These are phyloP conservation scores for Phylloporus sp. DNA, from an alignment of 768 basidiomycete genomes.

Conservation along the genomic window DNA sequence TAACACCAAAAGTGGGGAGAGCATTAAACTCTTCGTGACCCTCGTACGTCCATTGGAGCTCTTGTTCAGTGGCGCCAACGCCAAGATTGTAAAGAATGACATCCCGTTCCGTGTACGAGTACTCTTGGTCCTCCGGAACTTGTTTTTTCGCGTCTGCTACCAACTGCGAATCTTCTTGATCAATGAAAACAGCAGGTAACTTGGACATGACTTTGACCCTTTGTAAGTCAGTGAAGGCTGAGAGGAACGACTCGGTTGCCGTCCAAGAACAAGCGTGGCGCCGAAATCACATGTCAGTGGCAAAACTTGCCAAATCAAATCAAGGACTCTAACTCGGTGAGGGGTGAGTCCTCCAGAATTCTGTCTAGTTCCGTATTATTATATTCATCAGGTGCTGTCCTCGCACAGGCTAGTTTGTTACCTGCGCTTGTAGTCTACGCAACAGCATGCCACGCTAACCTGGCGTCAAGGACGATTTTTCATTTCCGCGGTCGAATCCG, in stretches of 20 bases:
- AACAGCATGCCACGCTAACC: too few relatives aligned
- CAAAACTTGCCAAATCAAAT: too few relatives aligned
- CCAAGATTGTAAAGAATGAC: slow-evolving; percentile 95
- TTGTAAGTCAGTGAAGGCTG: neutral
- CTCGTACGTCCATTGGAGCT: slow-evolving; percentile 91
- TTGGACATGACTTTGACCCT: slow-evolving; percentile 26
- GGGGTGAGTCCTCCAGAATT: too few relatives aligned
- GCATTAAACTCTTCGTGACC: slow-evolving; percentile 81
- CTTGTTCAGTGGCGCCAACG: slow-evolving; percentile 88
- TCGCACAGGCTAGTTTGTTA: too few relatives aligned
- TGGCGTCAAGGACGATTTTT: too few relatives aligned
- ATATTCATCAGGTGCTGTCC: too few relatives aligned
- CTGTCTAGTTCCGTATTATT: too few relatives aligned
- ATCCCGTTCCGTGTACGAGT: slow-evolving; percentile 82
- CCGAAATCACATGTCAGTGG: neutral
- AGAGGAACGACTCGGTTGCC: neutral
- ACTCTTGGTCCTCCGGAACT: slow-evolving; percentile 51
- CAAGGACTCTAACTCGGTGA: too few relatives aligned
- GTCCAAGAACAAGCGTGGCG: neutral
- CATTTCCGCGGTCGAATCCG: slow-evolving; percentile 95
- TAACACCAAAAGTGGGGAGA: slow-evolving; percentile 91
- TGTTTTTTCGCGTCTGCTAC: slow-evolving; percentile 79
- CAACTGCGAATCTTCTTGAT: slow-evolving; percentile 77
- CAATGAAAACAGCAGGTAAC: slow-evolving; percentile 55
- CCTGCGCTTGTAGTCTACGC: too few relatives aligned